Base-by-base conservation (phyloP, 2,329 filamentous ascomycete species). In the Grosmannia clavigera region DNA sequence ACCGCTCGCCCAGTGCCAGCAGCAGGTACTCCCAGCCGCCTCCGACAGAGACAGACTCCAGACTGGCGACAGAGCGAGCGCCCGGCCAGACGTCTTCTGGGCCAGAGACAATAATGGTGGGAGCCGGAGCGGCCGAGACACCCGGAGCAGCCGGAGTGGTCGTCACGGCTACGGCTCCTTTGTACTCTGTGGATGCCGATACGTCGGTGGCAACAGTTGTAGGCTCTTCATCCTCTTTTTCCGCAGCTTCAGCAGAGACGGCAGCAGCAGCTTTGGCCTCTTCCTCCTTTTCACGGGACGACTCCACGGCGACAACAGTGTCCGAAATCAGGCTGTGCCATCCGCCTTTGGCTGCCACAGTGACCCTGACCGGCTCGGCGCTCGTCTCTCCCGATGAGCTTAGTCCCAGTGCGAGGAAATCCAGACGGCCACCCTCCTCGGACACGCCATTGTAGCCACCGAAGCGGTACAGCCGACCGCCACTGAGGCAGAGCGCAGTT, bases 361-460 rank as follows among this genome's bases (percentile, higher is more conserved):
- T 73, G 25, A 81, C 72, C 65, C 84, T 81, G 54, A 70, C 72
- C 53, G 73, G 73, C 22, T 64, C 62, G 40, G 72, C 71, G 62
- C 71, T 65, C 35, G 63, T 72, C 66, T 82, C 81, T 63, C 80
- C 74, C 65, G 82, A 81, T 33, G 74, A 74, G 65, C 81, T 80
- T n/a, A 84, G 72, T 22, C 73, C 77, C 11, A 86, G 75, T 59
- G 80, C 76, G 22, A 86, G 68, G 61, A 87, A 79, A 67, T 95
- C 89, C 14, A 95, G 68, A 61, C 79, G 78, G 0, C 87, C 89
- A 19, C 89, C 89, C 55, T 88, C 76, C 67, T 92, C 87, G 0
- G 68, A 74, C 53, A 78, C 75, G 0, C 87, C 89, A 69, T 92
- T 87, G 66, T 86, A 92, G 0, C 90, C 90, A 63, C 90, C 88